Conservation (phyloP, 306 rosid species). For the Vigna reflexopilosa region DNA sequence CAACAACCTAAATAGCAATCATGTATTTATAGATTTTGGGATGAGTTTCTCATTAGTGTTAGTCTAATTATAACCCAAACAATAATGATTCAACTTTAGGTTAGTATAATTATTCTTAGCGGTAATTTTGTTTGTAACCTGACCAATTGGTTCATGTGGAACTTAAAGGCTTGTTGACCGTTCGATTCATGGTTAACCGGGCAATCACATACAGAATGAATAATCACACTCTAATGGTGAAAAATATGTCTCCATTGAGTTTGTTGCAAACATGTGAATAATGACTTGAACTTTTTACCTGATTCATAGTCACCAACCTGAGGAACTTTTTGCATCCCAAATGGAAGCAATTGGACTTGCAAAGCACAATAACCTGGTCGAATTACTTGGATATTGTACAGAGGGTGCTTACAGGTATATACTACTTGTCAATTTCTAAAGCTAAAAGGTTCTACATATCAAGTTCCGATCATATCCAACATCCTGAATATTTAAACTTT, state of each 20-base stretch:
- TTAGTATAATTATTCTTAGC: no score
- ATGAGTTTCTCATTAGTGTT: no score
- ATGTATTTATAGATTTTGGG: no score
- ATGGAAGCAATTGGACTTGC: conserved; percentile 63
- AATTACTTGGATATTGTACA: conserved; percentile 62
- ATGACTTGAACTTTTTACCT: background rate
- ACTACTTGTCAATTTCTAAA: background rate
- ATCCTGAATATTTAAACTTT: background rate
- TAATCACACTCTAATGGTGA: background rate
- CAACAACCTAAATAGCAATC: rapidly evolving
- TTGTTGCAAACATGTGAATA: background rate
- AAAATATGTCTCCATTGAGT: background rate
- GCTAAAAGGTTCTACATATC: background rate
- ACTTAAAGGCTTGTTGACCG: rapidly evolving
- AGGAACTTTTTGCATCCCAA: conserved; percentile 54
- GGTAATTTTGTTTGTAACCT: no score
- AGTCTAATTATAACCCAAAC: no score
- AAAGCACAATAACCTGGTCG: conserved; percentile 63
- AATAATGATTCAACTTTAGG: rapidly evolving
- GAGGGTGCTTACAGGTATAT: conserved; percentile 58
- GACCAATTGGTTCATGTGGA: no score
- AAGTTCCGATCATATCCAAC: background rate
- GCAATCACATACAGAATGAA: background rate
- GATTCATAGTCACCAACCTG: conserved; percentile 50
- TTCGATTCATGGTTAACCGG: no score